Base-by-base conservation (phyloP, 768 basidiomycete genomes). In the Hortiboletus campestris region DNA sequence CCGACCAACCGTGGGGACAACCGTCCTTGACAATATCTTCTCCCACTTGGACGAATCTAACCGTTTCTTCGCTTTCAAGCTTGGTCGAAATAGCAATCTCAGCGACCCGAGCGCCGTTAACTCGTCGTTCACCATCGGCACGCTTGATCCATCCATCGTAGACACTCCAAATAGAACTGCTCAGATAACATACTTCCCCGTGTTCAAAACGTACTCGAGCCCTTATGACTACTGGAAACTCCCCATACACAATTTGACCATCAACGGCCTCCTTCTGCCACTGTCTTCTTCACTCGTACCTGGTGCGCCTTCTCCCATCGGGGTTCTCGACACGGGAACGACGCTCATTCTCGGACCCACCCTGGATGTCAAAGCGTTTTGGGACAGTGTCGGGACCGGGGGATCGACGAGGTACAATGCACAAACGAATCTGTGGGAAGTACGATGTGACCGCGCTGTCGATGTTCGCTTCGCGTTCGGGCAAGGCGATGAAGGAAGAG, bases 261-360 rank as follows among this genome's bases (percentile, higher is more conserved):
- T 84, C 63, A 75, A 83, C 53, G 71, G 72, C 8, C 64, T 67
- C 22, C 44, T 65, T 0, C 71, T 86, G 35, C 50, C 67, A 0
- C 64, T 84, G 17, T 77, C 82, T 2, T 53, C 63, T 16, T 83
- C 84, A 16, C 75, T 76, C 51, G 71, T 83, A 28, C 65, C 60
- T 5, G 75, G 75, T 19, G 72, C 79, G 22, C 46, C 67, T 13
- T 60, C 71, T 2, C 76, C 78, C 0, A 78, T 86, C 46, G 84
- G 80, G 4, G 79, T 88, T 25, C 75, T 86, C 28, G 86, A 88
- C 63, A 84, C 84, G 25, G 84, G 84, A 4, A 83, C 82, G 25
- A 83, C 81, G 6, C 74, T 83, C 50, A 74, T 84, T 25, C 73
- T 84, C 6, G 83, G 81, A 5, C 84, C 84, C 7, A 67, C 76